Base-by-base conservation (phyloP, 805 yeast genomes). In the Kuraishia floccosa region DNA sequence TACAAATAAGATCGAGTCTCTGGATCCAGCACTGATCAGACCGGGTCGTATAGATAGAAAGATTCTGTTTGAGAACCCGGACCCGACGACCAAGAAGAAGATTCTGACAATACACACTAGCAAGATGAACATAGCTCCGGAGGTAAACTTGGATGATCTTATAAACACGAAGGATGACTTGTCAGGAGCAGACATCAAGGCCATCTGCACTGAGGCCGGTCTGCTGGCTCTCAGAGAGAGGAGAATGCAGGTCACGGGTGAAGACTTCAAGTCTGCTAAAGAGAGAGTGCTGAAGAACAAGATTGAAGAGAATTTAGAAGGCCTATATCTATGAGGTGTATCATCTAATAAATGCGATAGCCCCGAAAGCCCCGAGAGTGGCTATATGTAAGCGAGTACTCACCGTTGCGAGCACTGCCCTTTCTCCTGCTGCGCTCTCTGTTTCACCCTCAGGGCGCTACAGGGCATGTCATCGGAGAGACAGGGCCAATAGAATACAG, bases 1-100 rank as follows among this genome's bases (percentile, higher is more conserved):
- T 24, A 89, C 97, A 11, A 89, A 89, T 60, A 87, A 83, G 55
- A 82, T 89, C 46, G 96, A 89, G 59, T 70, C 86, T 15, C 65
- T 89, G 43, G 97, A 89, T 59, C 97, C 97, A 6, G 97, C 97
- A 3, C 68, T 89, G 47, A 80, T 89, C 44, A 76, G 97, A 58
- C 97, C 97, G 0, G 97, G 97, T 27, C 80, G 97, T 66, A 89
- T 87, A 47, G 97, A 87, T 58, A 75, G 97, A 50, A 87, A 87
- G 65, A 87, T 87, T 46, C 70, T 87, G 54, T 89, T 89, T 59
- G 96, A 91, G 59, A 89, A 87, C 46, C 97, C 97, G 17, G 96
- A 89, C 47, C 77, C 87, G 27, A 75, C 79, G 36, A 87, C 96
- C 29, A 82, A 89, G 65, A 82, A 86, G 63, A 87, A 87, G 69